Percentiles rank a stretch among this genome's conserved stretches.
Evolutionary conservation across 768 basidiomycete genomes (phyloP).

Genomic region (Suillus bovinus): DNA sequence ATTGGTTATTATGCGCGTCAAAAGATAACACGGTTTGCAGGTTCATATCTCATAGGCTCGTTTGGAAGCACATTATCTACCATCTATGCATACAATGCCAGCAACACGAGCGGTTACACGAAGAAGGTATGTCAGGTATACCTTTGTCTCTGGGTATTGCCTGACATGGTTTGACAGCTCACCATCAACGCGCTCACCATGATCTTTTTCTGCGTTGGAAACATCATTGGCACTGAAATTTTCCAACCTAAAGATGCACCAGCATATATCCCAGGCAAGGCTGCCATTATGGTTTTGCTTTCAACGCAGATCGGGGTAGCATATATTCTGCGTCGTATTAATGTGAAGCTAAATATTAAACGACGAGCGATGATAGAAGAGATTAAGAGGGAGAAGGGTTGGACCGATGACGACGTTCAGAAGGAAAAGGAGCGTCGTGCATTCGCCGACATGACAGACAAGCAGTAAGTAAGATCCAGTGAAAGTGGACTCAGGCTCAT

Average conservation of each 20-base stretch:
- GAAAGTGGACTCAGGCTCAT: neutral
- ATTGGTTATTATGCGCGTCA: neutral
- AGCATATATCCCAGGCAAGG: constrained; percentile 35
- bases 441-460: constrained; percentile 32
- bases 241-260: constrained; percentile 27
- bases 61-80: constrained; percentile 27
- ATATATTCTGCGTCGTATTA: constrained; percentile 20
- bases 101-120: constrained; percentile 27
- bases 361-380: constrained; percentile 17
- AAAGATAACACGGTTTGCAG: constrained; percentile 11
- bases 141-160: neutral
- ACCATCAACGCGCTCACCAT: constrained; percentile 23
- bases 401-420: constrained; percentile 25
- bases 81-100: constrained; percentile 28
- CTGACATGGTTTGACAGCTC: constrained; percentile 10
- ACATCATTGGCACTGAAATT: constrained; percentile 26
- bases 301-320: constrained; percentile 23
- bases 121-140: constrained; percentile 24
- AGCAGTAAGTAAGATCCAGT: constrained; percentile 17
- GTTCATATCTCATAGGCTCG: constrained; percentile 20
- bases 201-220: constrained; percentile 20
- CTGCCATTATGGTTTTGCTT: constrained; percentile 33
- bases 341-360: constrained; percentile 25
- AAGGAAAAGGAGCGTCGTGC: constrained; percentile 26
- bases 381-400: constrained; percentile 18